Evolutionary conservation across 2,329 filamentous ascomycete genomes (phyloP).

Genomic region (Hirsutella rhossiliensis): DNA sequence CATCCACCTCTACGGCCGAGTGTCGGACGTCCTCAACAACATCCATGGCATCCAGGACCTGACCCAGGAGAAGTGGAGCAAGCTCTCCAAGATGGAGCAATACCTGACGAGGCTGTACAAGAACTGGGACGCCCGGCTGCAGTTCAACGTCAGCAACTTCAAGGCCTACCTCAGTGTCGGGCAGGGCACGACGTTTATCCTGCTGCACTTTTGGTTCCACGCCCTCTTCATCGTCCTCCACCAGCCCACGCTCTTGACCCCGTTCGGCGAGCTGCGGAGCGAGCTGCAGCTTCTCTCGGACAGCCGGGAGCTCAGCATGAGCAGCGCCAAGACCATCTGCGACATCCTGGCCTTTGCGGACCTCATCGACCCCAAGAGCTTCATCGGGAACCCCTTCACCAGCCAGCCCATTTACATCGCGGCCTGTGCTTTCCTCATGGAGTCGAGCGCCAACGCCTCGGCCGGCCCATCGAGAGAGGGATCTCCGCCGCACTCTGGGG

Average conservation of each 20-base stretch:
- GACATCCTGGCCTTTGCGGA: conserved; percentile 82
- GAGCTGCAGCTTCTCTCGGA: conserved; percentile 66
- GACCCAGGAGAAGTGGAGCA: conserved; percentile 59
- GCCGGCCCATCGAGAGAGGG: conserved; percentile 43
- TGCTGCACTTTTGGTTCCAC: conserved; percentile 84
- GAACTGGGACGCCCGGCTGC: conserved; percentile 58
- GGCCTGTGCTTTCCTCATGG: conserved; percentile 77
- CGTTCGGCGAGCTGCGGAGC: conserved; percentile 46
- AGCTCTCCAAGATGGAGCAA: conserved; percentile 65
- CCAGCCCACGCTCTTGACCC: conserved; percentile 70
- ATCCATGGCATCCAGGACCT: conserved; percentile 64
- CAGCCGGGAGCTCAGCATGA: conserved; percentile 73
- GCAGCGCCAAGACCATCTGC: conserved; percentile 81
- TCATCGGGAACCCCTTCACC: conserved; percentile 79
- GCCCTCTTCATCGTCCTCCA: conserved; percentile 76
- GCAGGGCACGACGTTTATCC: conserved; percentile 76
- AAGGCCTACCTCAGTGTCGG: conserved; percentile 70
- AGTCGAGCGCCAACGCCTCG: conserved; percentile 61
- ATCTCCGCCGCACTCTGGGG: conserved; percentile 20
- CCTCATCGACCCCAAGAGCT: conserved; percentile 73
- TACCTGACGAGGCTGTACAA: conserved; percentile 65
- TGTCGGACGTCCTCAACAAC: conserved; percentile 75
- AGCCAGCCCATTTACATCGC: conserved; percentile 88
- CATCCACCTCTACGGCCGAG: conserved; percentile 73
- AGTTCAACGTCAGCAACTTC: conserved; percentile 80